A percentile compares a stretch with the other conserved stretches of the same genome.
Evolutionary conservation across 2,329 filamentous ascomycete species (phyloP).

Genomic region (Chaetothyriales sp.): DNA sequence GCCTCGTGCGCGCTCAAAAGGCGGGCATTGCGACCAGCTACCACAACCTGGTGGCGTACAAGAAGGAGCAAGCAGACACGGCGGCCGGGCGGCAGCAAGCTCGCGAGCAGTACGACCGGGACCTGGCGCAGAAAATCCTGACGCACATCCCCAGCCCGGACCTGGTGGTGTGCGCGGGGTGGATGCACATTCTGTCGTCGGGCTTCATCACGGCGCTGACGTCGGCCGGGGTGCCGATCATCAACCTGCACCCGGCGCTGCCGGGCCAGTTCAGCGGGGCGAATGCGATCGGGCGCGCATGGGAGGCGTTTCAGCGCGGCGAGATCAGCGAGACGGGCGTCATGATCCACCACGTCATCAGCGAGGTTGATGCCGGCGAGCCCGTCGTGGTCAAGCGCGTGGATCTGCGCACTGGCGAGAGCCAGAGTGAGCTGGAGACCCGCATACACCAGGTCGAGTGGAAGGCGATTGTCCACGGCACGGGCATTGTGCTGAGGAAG

Average conservation of each 20-base stretch:
- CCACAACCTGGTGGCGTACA: constrained; percentile 68
- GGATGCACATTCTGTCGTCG: constrained; percentile 69
- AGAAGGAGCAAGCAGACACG: constrained; percentile 50
- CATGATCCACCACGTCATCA: constrained; percentile 78
- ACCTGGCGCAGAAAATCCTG: constrained; percentile 56
- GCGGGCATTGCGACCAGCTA: constrained; percentile 59
- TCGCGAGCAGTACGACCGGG: constrained; percentile 58
- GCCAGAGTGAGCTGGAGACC: constrained; percentile 51
- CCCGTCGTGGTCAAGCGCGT: constrained; percentile 61
- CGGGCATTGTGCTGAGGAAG: constrained; percentile 35
- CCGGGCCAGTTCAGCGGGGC: constrained; percentile 65
- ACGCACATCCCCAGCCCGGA: constrained; percentile 45
- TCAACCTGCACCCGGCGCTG: constrained; percentile 69
- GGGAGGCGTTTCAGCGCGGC: constrained; percentile 55
- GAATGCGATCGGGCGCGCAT: constrained; percentile 64
- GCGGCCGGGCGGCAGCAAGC: constrained; percentile 38
- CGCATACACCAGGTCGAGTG: constrained; percentile 69
- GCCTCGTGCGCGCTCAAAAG: constrained; percentile 46
- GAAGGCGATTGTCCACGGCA: constrained; percentile 63
- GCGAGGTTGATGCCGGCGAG: constrained; percentile 64
- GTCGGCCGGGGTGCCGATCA: constrained; percentile 50
- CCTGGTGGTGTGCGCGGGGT: constrained; percentile 68
- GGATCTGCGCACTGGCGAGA: constrained; percentile 49
- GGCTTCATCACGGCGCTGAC: constrained; percentile 58
- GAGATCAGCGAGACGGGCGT: constrained; percentile 59